Conservation (phyloP, 2,329 filamentous ascomycete species). For the Monilinia vaccinii-corymbosi region DNA sequence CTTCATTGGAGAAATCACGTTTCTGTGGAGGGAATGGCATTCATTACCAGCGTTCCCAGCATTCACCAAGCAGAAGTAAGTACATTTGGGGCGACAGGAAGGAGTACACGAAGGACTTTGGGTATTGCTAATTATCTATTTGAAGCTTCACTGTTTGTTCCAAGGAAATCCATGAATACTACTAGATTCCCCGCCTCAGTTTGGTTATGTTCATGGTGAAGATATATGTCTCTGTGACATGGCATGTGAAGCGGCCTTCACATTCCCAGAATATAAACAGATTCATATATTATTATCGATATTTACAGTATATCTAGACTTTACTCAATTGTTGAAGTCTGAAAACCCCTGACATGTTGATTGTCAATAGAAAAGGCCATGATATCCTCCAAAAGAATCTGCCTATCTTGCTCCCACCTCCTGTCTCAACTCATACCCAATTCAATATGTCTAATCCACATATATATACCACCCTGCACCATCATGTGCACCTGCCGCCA, state of each 20-base stretch:
- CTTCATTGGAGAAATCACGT: no score
- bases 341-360: neutral
- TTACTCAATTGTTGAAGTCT: neutral
- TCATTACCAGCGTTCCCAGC: no score
- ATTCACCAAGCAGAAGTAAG: no score
- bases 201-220: neutral
- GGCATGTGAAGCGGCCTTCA: neutral
- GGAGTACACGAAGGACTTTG: neutral
- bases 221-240: neutral
- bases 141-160: no score
- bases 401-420: neutral
- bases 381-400: neutral
- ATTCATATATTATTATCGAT: neutral
- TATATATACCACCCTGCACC: neutral
- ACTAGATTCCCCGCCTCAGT: neutral
- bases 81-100: neutral
- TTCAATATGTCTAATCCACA: neutral
- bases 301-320: neutral
- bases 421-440: neutral
- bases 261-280: neutral
- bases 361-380: neutral
- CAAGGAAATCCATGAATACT: no score
- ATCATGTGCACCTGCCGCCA: neutral
- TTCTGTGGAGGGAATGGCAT: neutral
- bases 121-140: neutral